Conservation (phyloP, 805 yeast genomes). For the Suhomyces canberraensis region DNA sequence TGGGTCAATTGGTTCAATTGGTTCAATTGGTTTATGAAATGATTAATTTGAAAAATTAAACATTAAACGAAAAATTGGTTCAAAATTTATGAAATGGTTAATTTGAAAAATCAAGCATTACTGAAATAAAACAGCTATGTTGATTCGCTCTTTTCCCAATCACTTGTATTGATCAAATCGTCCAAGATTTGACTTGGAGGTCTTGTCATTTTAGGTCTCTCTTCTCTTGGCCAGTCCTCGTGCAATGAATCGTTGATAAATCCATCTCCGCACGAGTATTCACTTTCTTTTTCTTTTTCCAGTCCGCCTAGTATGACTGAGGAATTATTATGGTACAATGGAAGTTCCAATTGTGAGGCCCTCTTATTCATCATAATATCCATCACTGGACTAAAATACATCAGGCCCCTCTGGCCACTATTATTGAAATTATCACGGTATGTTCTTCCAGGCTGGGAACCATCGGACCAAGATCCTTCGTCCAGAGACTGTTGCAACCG, state of each 20-base stretch:
- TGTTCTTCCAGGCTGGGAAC: conserved; percentile 25
- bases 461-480: conserved; percentile 6
- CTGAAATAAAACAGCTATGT: too few species aligned
- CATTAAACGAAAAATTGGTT: too few species aligned
- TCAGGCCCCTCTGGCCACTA: conserved; percentile 34
- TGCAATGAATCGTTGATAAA: conserved; percentile 2
- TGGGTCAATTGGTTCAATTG: too few species aligned
- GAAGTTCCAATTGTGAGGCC: conserved; percentile 13
- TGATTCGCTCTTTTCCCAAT: too few species aligned
- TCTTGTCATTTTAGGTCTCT: conserved; percentile 21
- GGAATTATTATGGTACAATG: conserved; percentile 10
- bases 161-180: conserved; percentile 42
- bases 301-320: not conserved
- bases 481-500: conserved; percentile 7
- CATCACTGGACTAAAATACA: conserved; percentile 54
- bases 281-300: conserved; percentile 4
- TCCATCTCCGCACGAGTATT: conserved; percentile 6
- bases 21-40: too few species aligned
- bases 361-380: conserved; percentile 25
- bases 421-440: conserved; percentile 23
- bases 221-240: too few species aligned
- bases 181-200: conserved; percentile 52
- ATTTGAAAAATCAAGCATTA: too few species aligned
- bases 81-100: too few species aligned
- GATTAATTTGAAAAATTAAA: too few species aligned